Evolutionary conservation across 2,329 filamentous ascomycete species (phyloP), one percentile per base, ranked within the genome.

Genomic region (Fusarium robinianum): DNA sequence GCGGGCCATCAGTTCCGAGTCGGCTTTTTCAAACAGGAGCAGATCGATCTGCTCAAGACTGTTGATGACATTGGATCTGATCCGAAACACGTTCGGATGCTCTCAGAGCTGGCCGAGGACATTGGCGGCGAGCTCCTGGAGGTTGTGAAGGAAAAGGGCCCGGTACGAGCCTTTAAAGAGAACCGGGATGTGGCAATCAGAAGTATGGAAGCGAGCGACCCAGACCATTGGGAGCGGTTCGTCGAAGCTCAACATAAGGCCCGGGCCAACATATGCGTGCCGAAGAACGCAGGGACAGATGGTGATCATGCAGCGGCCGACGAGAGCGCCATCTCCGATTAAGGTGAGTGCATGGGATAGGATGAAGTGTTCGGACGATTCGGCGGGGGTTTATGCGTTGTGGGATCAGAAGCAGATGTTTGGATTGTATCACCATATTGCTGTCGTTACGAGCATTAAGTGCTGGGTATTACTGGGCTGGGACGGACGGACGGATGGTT

Each of bases 201-300:
- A 47, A 60, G 66, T 35, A 61, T 84, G 52, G 73, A 80, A 12
- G 80, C 79, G 5, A 76, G 78, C 18, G 87, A 90, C 52, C 81
- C 83, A 0, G 79, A 83, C 50, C 77, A 86, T 63, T 81, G 87
- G 78, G 76, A 78, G 35, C 68, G 70, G 6, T 81, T 90, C 60
- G 75, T 78, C 16, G 80, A 85, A 66, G 72, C 76, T 24, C 81
- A 84, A 67, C 71, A 79, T 58, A 81, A 81, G 66, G 77, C 79
- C 5, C 69, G 74, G 43, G 77, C 74, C 8, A 83, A 83, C 55
- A 72, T 78, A 14, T 69, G 58, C 17, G 61, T 68, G 29, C 55
- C 64, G 6, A 61, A 64, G 51, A 55, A 51, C 6, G 46, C 46
- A 19, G 58, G 61, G 39, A 38, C 32, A n/a, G 49, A 32, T 9